A percentile compares a stretch with the other conserved stretches of the same genome.
These are phyloP conservation scores for Avena eriantha DNA, from an alignment of 176 grass and related monocot species.

Conservation along the genomic window DNA sequence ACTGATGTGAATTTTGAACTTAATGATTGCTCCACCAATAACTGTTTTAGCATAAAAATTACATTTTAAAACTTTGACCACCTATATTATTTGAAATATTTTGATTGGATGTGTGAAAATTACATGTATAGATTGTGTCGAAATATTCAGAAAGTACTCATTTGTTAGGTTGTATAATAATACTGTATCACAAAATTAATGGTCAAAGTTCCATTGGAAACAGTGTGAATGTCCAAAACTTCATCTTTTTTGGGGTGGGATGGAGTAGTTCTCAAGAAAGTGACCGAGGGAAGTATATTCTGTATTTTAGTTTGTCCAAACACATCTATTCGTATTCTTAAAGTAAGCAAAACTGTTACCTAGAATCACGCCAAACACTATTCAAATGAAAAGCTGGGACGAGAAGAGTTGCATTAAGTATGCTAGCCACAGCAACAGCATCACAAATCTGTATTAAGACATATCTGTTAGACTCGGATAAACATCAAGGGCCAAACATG, in stretches of 20 bases:
- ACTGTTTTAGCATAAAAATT: background rate
- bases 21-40: background rate
- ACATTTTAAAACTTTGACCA: background rate
- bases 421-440: slow-evolving; percentile 81
- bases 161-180: background rate
- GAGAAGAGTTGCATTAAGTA: slow-evolving; percentile 97
- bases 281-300: background rate
- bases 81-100: background rate
- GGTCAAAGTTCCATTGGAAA: background rate
- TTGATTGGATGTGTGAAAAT: background rate
- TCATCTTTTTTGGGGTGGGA: background rate
- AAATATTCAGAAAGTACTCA: background rate
- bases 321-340: background rate
- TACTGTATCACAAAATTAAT: background rate
- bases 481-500: slow-evolving; percentile 1
- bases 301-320: slow-evolving; percentile 18
- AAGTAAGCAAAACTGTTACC: slow-evolving; percentile 55
- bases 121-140: background rate
- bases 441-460: slow-evolving; percentile 81
- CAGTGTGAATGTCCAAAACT: background rate
- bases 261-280: background rate
- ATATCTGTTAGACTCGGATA: slow-evolving; percentile 35
- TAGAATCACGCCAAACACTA: slow-evolving; percentile 96
- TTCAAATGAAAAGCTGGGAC: slow-evolving; percentile 91
- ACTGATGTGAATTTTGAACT: background rate